A percentile compares a stretch with the other conserved stretches of the same genome.
Conservation (phyloP, 129 eudicot species). For the Chrysanthemum makinoi region DNA sequence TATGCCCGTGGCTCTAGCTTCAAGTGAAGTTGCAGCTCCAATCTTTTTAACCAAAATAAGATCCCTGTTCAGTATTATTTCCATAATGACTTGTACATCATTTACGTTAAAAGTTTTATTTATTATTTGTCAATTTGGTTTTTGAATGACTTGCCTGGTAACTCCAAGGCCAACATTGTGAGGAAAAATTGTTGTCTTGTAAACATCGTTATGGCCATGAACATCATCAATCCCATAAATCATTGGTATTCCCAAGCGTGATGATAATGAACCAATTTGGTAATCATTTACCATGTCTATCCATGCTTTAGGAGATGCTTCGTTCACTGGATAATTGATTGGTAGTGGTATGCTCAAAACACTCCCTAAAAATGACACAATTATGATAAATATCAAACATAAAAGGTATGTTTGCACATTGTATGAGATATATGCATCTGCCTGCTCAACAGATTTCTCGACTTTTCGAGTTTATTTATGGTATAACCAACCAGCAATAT, state of each 20-base stretch:
- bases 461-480: no score
- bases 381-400: not conserved
- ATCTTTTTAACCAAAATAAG: conserved; percentile 63
- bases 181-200: conserved; percentile 32
- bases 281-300: conserved; percentile 50
- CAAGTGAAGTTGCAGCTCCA: conserved; percentile 88
- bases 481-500: no score
- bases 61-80: conserved; percentile 41
- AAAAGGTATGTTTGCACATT: not conserved
- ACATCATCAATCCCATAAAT: conserved; percentile 42
- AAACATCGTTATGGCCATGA: conserved; percentile 36
- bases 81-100: no score
- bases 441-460: no score
- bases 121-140: no score
- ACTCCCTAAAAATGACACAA: conserved; percentile 40
- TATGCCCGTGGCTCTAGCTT: conserved; percentile 89
- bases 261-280: conserved; percentile 48
- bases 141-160: no score
- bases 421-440: no score
- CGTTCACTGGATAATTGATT: conserved; percentile 41
- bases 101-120: no score
- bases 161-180: conserved; percentile 18
- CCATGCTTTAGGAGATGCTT: conserved; percentile 51
- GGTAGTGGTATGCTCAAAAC: conserved; percentile 34
- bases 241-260: conserved; percentile 53